phyloP scores from a whole-genome alignment of 1,284 basidiomycete genomes.

The Paramarasmius palmivorus region DNA sequence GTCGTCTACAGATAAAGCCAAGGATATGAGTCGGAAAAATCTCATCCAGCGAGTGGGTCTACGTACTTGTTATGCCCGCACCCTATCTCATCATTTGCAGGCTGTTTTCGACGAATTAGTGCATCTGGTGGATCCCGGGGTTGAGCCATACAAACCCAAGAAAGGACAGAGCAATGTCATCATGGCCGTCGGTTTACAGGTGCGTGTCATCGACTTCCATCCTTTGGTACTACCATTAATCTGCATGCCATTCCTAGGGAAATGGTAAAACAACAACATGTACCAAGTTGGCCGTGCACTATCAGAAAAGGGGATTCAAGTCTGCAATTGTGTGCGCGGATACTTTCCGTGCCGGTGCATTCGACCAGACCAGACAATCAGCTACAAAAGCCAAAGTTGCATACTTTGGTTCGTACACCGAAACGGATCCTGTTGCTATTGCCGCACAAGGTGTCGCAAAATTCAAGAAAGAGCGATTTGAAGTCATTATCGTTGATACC shows the following conservation, averaged over 20 bases:
- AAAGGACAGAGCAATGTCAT: conserved; percentile 95
- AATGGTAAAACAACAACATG: conserved; percentile 99
- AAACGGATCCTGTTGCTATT: conserved; percentile 96
- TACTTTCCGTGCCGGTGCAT: conserved; percentile 99
- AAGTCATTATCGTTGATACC: conserved; percentile 99
- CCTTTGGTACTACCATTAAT: no score
- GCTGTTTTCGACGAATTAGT: conserved; percentile 98
- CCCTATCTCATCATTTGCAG: conserved; percentile 42
- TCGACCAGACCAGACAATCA: conserved; percentile 95
- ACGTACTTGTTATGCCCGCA: no score
- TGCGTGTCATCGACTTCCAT: conserved; percentile 30
- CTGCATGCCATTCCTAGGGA: conserved; percentile 62
- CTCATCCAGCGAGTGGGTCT: conserved; percentile 85
- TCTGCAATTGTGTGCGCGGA: conserved; percentile 99
- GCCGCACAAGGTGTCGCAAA: conserved; percentile 94
- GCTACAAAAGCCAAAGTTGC: conserved; percentile 99
- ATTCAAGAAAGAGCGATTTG: conserved; percentile 97
- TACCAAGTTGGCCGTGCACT: conserved; percentile 96
- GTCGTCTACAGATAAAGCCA: conserved; percentile 68
- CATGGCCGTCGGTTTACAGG: conserved; percentile 97
- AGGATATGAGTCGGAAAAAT: conserved; percentile 82
- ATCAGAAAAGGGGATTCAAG: conserved; percentile 96
- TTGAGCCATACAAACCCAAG: conserved; percentile 94
- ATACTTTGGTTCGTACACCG: conserved; percentile 98
- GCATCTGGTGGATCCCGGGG: conserved; percentile 90